Evolutionary conservation across 192 early-diverging fungal species (phyloP).

Genomic region (Umbelopsis sp.): DNA sequence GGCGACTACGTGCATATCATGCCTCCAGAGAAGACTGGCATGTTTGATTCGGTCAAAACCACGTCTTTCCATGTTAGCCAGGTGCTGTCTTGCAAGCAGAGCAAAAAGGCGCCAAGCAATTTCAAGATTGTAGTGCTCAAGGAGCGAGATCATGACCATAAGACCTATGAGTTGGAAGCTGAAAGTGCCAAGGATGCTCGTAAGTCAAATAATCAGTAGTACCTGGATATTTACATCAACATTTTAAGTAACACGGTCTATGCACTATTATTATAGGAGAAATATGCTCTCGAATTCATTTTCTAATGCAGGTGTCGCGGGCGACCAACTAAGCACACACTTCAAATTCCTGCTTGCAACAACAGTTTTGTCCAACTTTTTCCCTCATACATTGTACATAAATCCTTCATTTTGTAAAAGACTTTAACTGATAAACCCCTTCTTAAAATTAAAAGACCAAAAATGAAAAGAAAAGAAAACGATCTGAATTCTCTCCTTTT

Average conservation of each 20-base stretch:
- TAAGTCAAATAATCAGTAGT: slow-evolving; percentile 39
- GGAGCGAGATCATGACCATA: slow-evolving; percentile 60
- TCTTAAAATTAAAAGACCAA: too few species aligned
- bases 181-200: slow-evolving; percentile 64
- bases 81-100: slow-evolving; percentile 67
- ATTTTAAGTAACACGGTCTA: not conserved
- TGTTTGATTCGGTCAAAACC: slow-evolving; percentile 86
- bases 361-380: not conserved
- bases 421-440: not conserved
- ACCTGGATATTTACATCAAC: not conserved
- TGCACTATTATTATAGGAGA: slow-evolving; percentile 31
- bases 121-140: slow-evolving; percentile 67
- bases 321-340: not conserved
- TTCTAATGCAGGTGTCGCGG: slow-evolving; percentile 35
- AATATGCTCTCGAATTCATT: slow-evolving; percentile 37
- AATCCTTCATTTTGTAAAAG: not conserved
- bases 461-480: not conserved
- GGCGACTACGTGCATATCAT: slow-evolving; percentile 92
- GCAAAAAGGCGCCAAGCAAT: slow-evolving; percentile 67
- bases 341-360: not conserved
- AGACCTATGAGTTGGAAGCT: slow-evolving; percentile 82
- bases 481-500: not conserved
- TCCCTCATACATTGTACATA: not conserved
- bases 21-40: slow-evolving; percentile 74
- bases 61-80: slow-evolving; percentile 69